phyloP scores from a whole-genome alignment of 768 basidiomycete genomes.

The Xanthoconium purpureum region DNA sequence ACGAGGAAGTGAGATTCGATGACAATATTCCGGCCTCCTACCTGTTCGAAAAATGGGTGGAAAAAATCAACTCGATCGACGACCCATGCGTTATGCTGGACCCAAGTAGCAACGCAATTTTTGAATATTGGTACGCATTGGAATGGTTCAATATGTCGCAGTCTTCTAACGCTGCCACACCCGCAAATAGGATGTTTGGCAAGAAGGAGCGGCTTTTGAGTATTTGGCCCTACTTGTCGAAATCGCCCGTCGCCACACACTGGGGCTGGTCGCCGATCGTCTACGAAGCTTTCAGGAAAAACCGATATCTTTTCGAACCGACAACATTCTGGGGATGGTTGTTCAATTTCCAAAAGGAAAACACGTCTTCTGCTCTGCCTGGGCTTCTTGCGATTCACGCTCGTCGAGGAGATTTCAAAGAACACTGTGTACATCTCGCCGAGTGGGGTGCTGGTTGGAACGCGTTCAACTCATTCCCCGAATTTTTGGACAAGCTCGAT shows the following conservation, averaged over 20 bases:
- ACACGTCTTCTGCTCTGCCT: conserved; percentile 21
- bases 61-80: conserved; percentile 32
- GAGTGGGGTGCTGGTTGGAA: conserved; percentile 36
- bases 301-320: conserved; percentile 27
- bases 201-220: conserved; percentile 30
- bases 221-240: conserved; percentile 33
- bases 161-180: neutral
- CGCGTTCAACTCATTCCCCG: conserved; percentile 46
- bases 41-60: conserved; percentile 39
- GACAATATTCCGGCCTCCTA: conserved; percentile 24
- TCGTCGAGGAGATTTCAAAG: conserved; percentile 48
- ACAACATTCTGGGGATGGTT: neutral
- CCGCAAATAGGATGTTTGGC: conserved; percentile 33
- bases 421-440: conserved; percentile 43
- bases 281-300: conserved; percentile 30
- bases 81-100: conserved; percentile 41
- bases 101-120: conserved; percentile 25
- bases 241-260: conserved; percentile 34
- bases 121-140: conserved; percentile 35
- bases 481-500: conserved; percentile 37
- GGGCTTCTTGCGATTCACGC: conserved; percentile 51
- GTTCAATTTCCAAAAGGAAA: neutral
- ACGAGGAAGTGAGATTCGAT: conserved; percentile 28
- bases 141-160: neutral
- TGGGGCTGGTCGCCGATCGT: conserved; percentile 41